Conservation (phyloP, 208 protist genomes). For the Naegleria lovaniensis region DNA sequence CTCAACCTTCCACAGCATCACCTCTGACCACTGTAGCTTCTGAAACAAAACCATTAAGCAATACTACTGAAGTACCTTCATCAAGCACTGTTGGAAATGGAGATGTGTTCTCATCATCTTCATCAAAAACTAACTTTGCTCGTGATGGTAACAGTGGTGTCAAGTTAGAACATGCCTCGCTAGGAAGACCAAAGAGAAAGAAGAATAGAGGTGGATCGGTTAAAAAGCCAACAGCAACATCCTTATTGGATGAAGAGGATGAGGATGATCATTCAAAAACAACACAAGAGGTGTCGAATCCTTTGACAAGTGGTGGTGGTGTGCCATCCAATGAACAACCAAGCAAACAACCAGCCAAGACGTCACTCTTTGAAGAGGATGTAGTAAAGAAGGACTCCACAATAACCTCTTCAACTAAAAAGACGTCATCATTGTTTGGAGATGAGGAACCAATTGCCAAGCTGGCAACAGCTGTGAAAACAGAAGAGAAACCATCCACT, state of each 20-base stretch:
- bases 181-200: conserved; percentile 18
- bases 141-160: conserved; percentile 11
- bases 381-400: background rate
- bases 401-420: background rate
- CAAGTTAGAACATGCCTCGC: background rate
- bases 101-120: background rate
- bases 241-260: background rate
- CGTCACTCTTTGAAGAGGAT: background rate
- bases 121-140: background rate
- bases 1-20: background rate
- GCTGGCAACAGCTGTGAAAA: background rate
- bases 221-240: background rate
- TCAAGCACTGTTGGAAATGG: background rate
- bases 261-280: background rate
- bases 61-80: background rate
- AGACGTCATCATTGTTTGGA: background rate
- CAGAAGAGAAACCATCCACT: background rate
- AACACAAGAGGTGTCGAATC: background rate
- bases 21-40: too few relatives aligned
- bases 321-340: too few relatives aligned
- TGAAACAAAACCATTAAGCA: background rate
- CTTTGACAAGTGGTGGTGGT: too few relatives aligned
- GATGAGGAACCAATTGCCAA: background rate
- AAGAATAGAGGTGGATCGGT: background rate
- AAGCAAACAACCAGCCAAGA: background rate